Evolutionary conservation across 2,329 filamentous ascomycete species (phyloP), one percentile per base, ranked within the genome.

Genomic region (Beauveria caledonica): DNA sequence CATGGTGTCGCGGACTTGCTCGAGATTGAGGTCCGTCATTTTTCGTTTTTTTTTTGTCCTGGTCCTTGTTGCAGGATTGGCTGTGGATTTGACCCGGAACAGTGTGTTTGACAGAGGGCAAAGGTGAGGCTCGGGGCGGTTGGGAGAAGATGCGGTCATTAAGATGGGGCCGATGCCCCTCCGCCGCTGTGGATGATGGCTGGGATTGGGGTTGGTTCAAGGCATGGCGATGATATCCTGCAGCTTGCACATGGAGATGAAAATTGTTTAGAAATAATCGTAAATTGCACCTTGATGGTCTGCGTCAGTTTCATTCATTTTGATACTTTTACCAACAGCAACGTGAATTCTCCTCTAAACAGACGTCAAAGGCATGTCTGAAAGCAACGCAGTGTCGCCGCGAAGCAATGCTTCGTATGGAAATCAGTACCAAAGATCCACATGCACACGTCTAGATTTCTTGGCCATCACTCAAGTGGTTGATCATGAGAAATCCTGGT

Each of bases 1-100:
- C 64, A 88, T 76, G 55, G 80, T 80, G 71, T 87, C 82, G 65
- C 83, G 85, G 63, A 88, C 78, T 56, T 81, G 78, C 68, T 85
- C 77, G 56, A 87, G 76, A 68, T 88, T 78, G 65, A 86, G 73
- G 58, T 79, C 75, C 15, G 79, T 73, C 84, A 86, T 86, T 71
- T 55, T 63, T 33, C 48, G 8, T 45, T 21, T 19, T 7, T 39
- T 29, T 39, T 21, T n/a, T 40, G 5, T n/a, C 23, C 4, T 21
- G 40, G 4, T 9, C 45, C 25, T 33, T 33, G n/a, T n/a, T 33
- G 3, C 0, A 27, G 33, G 19, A 11, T 36, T 21, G 13, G 15
- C 5, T 33, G 1, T 15, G 17, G 11, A 21, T 6, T 6, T 36
- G 33, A 6, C 33, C 33, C 2, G 33, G 33, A 15, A 36, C 33